Percentiles rank a stretch among this genome's conserved stretches.
These are phyloP conservation scores for Hylodesmum podocarpum DNA, from an alignment of 306 rosid genomes.

Conservation along the genomic window DNA sequence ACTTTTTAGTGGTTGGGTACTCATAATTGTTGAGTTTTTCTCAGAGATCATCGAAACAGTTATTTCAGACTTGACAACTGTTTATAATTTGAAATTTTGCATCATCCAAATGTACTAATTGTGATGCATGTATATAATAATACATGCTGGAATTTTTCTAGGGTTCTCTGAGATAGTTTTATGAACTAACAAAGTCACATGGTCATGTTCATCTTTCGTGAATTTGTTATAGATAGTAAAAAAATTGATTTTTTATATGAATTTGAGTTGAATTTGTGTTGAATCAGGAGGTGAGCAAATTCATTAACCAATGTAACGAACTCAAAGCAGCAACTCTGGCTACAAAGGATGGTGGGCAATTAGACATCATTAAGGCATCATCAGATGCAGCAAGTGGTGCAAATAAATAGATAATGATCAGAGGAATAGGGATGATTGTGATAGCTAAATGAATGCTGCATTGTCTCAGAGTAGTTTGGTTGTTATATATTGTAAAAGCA, in stretches of 20 bases:
- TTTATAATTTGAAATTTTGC: background rate
- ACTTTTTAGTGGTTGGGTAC: too few species aligned
- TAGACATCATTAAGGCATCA: conserved; percentile 60
- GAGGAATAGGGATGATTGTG: background rate
- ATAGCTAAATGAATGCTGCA: conserved; percentile 13
- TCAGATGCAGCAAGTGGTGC: conserved; percentile 34
- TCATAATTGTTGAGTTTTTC: background rate
- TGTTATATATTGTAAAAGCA: background rate
- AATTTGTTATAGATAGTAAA: background rate
- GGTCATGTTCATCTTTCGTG: background rate
- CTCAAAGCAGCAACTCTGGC: conserved; percentile 83
- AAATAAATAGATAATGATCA: conserved; percentile 38
- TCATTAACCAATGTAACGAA: conserved; percentile 89
- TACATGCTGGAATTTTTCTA: background rate
- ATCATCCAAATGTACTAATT: background rate
- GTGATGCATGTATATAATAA: background rate
- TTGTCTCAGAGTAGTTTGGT: background rate
- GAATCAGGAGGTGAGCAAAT: conserved; percentile 84
- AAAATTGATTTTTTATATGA: background rate
- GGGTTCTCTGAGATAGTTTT: background rate
- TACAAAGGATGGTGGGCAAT: conserved; percentile 81
- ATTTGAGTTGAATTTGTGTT: conserved; percentile 1
- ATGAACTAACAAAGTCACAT: background rate
- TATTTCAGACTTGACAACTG: background rate
- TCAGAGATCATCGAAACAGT: background rate